Evolutionary conservation across 371 early-diverging fungal species (phyloP), one percentile per base, ranked within the genome.

Genomic region (Parasitella parasitica): DNA sequence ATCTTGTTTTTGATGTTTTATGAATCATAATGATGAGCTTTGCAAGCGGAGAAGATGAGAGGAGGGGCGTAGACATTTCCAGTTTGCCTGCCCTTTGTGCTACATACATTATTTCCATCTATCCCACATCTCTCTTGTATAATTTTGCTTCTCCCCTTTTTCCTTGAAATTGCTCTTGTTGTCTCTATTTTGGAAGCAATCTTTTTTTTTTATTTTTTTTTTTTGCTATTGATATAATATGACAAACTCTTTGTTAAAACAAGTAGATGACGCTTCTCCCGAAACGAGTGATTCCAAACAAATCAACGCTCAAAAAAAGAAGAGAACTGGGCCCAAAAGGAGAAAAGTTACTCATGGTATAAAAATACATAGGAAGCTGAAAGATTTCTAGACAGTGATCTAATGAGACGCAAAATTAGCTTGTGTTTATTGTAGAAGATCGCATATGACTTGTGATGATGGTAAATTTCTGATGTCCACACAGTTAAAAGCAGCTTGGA

Each of bases 361-460:
- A n/a, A n/a, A 61, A 38, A 12, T 36, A 18, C 16, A 11, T 54
- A 53, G 28, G 37, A 37, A 12, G 4, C 46, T n/a, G n/a, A n/a
- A 27, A 28, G 54, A n/a, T 52, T 30, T 26, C 13, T 22, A 24
- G 32, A 27, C n/a, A 2, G 24, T 48, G 1, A 35, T 64, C 46
- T 46, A 46, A 61, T 64, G 6, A 63, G 63, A 37, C 61, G 68
- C 15, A 26, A 35, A 16, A 46, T 16, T 38, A 85, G 91, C 91
- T 11, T 91, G 91, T 61, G 90, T 91, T 27, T 93, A 89, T 67
- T 93, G 93, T 70, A 84, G 91, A 73, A 83, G 93, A 57, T 91
- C 92, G 15, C 93, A 93, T 64, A 93, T 93, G 93, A 90, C 92
- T 26, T 91, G 92, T 76, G 89, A 93, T 72, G 85, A 87, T 64